Base-by-base conservation (phyloP, 805 yeast species). In the Ogataea kodamae region DNA sequence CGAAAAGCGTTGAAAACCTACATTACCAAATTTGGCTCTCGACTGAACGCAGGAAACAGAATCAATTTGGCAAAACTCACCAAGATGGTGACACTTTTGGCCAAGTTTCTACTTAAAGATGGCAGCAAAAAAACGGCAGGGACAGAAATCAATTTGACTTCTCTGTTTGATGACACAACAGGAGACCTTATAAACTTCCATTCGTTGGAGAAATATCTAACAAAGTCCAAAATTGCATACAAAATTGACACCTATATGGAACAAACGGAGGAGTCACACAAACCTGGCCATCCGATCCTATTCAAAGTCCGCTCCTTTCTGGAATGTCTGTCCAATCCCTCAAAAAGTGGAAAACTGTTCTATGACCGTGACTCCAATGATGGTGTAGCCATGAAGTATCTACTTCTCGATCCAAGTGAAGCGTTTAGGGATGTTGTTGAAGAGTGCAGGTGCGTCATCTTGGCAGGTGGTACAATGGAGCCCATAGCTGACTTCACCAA, bases 391-490 rank as follows among this genome's bases (percentile, higher is more conserved):
- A 47, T 89, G 33, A 76, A 78, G 37, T 89, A 88, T 50, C 70
- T 86, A 67, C 62, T 87, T 6, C 62, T 89, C 6, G 95, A 88
- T 50, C 95, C 96, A 3, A 76, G 86, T 35, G 74, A 73, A 29
- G 65, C 74, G 3, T 86, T 89, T 52, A 64, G 68, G 34, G 79
- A 78, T 2, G 65, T 90, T 3, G 74, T 85, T 0, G 75, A 76
- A 3, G 71, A 75, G 9, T 68, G 87, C 0, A 68, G 68, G 43
- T 80, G 89, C 55, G 81, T 89, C 0, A 64, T 90, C 2, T 54
- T 89, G 3, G 92, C 96, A 2, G 97, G 97, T 21, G 97, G 97
- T 9, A 89, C 97, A 0, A 86, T 88, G 96, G 90, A 84, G 52
- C 97, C 97, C 0, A 65, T 78, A 20, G 51, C 66, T n/a, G 96